Base-by-base conservation (phyloP, 768 basidiomycete genomes). In the Lentinula detonsa region DNA sequence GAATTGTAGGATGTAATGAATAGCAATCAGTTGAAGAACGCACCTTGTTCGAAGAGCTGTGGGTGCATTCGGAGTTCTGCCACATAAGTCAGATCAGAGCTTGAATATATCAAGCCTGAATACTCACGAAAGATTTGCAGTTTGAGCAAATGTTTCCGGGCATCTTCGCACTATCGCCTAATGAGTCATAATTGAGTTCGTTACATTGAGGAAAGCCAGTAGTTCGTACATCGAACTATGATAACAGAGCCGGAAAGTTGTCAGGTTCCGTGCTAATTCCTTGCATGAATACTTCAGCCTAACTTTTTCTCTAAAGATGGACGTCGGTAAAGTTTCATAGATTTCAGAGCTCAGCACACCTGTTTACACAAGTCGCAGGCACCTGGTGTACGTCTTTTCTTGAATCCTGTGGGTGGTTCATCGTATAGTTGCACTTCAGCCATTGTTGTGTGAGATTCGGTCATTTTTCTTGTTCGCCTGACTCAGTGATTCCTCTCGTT, bases 301-400 rank as follows among this genome's bases (percentile, higher is more conserved):
- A 11, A 59, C 57, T 45, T 23, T 59, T 59, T 37, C 37, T 31
- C 57, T 35, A 31, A 23, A 31, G 23, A 42, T 21, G 18, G 7
- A 35, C 11, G 15, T 40, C 15, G n/a, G 21, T 28, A n/a, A 15
- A 43, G 16, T 8, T 1, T 11, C 39, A 21, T 31, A 37, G n/a
- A 37, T 21, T 13, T 18, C 2, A 42, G 8, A 31, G 21, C 6
- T 13, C 13, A 11, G 34, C 53, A 39, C 8, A 56, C 55, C 57
- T 59, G 75, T 46, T 84, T 74, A 66, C 86, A 87, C 0, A 80
- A 75, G 63, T 87, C 86, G 65, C 86, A 87, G 4, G 85, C 85
- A 37, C 83, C 71, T 69, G 80, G 79, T 15, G 84, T 75, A 55
- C 79, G 71, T 34, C 83, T 71, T 65, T 80, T 81, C 75, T 85